Evolutionary conservation across 2,329 filamentous ascomycete genomes (phyloP), one percentile per base, ranked within the genome.

Genomic region (Nigrograna mackinnonii): DNA sequence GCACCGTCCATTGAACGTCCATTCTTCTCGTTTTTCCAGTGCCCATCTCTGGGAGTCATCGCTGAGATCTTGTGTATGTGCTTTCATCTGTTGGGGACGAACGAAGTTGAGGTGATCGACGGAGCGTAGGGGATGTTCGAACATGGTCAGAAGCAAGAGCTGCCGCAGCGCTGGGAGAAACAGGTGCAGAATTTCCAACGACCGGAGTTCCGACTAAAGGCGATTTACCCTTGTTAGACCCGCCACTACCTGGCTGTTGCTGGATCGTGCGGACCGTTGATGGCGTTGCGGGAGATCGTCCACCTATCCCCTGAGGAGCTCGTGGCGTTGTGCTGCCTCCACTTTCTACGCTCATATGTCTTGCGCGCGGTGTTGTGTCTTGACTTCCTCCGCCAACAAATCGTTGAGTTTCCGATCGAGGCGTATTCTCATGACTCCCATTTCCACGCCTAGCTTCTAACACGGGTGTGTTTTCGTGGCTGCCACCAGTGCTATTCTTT

Each of bases 1-100:
- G 54, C 19, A 58, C 58, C 6, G 60, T 61, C 62, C 62, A 67
- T 45, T 66, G 57, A 11, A 67, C 64, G 39, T 64, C 57, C 62
- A 67, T 64, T 45, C 60, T 66, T 35, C 62, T 57, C 47, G 56
- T 39, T 39, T 57, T 56, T 37, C 63, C 62, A 50, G 50, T 53
- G 36, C 60, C 62, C 60, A 54, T 54, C 52, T 58, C 57, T 45
- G 53, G 47, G 42, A 58, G 64, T 67, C 64, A 66, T 50, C 55
- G 54, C 20, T 7, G 34, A 28, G 57, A 56, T 41, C 55, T 55
- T 24, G 52, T 42, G 47, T 66, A 50, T 22, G 52, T 54, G 50
- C 49, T 60, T 38, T 57, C 58, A 40, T 57, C 55, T 21, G 42
- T 55, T 33, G 63, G 61, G 22, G 62, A 65, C 14, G 50, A 46